Evolutionary conservation across 2,329 filamentous ascomycete species (phyloP).

Genomic region (Paecilomyces dactylethromorphus): DNA sequence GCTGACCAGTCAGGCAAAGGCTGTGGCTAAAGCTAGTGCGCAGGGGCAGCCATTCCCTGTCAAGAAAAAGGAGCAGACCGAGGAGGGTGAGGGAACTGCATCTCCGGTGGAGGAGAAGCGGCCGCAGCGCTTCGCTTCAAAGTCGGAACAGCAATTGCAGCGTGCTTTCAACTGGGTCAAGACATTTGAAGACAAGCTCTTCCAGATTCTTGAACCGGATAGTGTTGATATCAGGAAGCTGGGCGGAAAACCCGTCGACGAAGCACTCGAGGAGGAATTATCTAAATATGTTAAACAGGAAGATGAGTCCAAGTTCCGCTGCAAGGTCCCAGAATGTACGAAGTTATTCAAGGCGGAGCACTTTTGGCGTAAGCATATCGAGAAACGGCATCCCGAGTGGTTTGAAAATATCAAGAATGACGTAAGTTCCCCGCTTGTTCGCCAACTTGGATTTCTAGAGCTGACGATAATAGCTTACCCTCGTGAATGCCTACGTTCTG

Average conservation of each 20-base stretch:
- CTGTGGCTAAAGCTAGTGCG: constrained; percentile 78
- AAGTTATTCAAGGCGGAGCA: constrained; percentile 96
- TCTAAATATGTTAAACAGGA: constrained; percentile 90
- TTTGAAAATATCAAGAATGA: constrained; percentile 72
- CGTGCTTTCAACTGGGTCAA: constrained; percentile 98
- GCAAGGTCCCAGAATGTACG: constrained; percentile 90
- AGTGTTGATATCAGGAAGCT: constrained; percentile 82
- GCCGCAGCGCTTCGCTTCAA: constrained; percentile 61
- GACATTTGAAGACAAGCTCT: constrained; percentile 94
- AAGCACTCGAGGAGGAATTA: constrained; percentile 80
- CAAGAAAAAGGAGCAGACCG: constrained; percentile 63
- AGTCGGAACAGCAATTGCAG: constrained; percentile 85
- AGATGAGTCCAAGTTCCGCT: constrained; percentile 93
- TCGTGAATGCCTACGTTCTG: constrained; percentile 90
- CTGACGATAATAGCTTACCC: constrained; percentile 59
- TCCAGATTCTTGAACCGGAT: constrained; percentile 87
- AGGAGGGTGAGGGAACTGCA: constrained; percentile 58
- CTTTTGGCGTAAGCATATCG: constrained; percentile 97
- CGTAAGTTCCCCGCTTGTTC: constrained; percentile 49
- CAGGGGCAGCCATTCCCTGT: constrained; percentile 75
- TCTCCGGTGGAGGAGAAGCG: constrained; percentile 67
- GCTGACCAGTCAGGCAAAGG: constrained; percentile 73
- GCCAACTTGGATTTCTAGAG: background rate
- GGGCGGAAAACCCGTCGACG: constrained; percentile 78
- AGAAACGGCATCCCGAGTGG: constrained; percentile 92